Percentiles rank a stretch among this genome's conserved stretches.
These are phyloP conservation scores for Epithemia pelagica DNA, from an alignment of 108 stramenopile genomes.

Conservation along the genomic window DNA sequence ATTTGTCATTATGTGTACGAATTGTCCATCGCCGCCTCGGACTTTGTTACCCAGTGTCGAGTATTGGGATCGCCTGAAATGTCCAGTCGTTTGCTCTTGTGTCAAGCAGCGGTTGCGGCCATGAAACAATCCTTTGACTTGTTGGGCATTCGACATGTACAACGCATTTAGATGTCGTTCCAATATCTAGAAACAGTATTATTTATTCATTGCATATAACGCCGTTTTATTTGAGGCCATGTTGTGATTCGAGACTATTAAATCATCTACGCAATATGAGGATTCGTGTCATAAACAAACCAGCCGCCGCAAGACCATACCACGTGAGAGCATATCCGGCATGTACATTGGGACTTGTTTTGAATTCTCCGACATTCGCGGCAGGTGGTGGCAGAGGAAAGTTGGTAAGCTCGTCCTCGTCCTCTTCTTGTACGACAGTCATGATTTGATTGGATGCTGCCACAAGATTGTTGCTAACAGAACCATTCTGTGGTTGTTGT, in stretches of 20 bases:
- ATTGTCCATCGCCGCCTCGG: constrained; percentile 80
- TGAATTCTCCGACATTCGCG: constrained; percentile 66
- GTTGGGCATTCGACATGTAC: constrained; percentile 76
- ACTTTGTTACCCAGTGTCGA: constrained; percentile 94
- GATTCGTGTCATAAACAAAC: constrained; percentile 78
- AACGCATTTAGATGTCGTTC: constrained; percentile 81
- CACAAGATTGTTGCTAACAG: background rate
- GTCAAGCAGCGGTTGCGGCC: constrained; percentile 79
- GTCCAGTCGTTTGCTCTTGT: constrained; percentile 90
- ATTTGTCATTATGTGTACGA: constrained; percentile 95
- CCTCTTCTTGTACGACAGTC: constrained; percentile 15
- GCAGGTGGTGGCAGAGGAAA: constrained; percentile 37
- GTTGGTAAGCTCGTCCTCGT: background rate
- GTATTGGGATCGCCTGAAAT: constrained; percentile 86
- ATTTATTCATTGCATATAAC: background rate
- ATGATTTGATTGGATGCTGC: constrained; percentile 10
- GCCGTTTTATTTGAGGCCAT: background rate
- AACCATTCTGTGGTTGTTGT: background rate
- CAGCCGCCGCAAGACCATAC: constrained; percentile 78
- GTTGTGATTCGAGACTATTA: no score
- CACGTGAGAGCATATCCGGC: constrained; percentile 82
- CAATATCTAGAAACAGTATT: no score
- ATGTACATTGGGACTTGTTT: constrained; percentile 67
- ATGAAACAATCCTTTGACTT: constrained; percentile 91
- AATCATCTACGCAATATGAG: constrained; percentile 30